Evolutionary conservation across 2,329 filamentous ascomycete genomes (phyloP), one percentile per base, ranked within the genome.

Genomic region (Tolypocladium pustulatum): DNA sequence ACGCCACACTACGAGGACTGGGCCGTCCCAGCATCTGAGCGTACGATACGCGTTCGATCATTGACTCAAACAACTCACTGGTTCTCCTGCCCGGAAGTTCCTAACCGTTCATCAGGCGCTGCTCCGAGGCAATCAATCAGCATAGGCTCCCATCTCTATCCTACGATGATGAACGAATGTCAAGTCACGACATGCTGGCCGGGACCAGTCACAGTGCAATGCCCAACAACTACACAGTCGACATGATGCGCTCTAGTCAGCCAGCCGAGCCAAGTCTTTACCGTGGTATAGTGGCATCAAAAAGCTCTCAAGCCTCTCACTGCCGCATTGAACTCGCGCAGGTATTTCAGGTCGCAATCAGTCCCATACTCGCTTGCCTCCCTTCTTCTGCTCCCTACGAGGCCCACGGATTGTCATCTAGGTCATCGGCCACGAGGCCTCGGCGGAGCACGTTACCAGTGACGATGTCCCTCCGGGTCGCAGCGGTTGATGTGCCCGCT

Each of bases 391-490:
- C 41, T 58, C 62, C 27, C n/a, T 55, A 17, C 32, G 55, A 58
- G 58, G 61, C 62, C 59, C 58, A 67, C 41, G 74, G 74, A 61
- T 76, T 75, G 15, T 69, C 69, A 13, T 69, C 64, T 60, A 68
- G 69, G 30, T 69, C 68, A 57, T 71, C 68, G 8, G 75, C 78
- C 4, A 81, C 75, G 7, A 79, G 68, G 10, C 71, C 78, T 2
- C 70, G 67, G 3, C 75, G 75, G 37, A 82, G 72, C 55, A 78
- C 72, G 58, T 82, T 82, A 65, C 82, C 80, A 1, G 76, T 78
- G 5, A 81, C 69, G 60, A 82, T 75, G 55, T 64, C 3, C 77
- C 78, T 17, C 74, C 76, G 8, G 70, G 64, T 1, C 73, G 70
- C 38, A 81, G 70, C 32, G 81, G 72, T 5, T 76, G 71, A 5